These are phyloP conservation scores for Flaveria ramosissima DNA, from an alignment of 129 eudicot species.

Conservation along the genomic window DNA sequence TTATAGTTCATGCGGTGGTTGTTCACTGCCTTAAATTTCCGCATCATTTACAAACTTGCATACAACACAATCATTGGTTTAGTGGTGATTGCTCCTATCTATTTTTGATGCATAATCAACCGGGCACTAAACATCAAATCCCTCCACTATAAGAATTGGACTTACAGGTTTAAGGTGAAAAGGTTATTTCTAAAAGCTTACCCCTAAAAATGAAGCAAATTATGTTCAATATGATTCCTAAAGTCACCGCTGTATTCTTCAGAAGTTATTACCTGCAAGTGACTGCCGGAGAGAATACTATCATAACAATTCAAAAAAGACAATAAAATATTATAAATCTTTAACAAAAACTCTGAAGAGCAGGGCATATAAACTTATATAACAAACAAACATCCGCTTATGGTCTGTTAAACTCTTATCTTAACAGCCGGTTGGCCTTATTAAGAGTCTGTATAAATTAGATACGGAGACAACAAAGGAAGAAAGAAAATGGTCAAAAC, in stretches of 20 bases:
- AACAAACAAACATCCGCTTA: constrained; percentile 37
- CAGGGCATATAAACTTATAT: constrained; percentile 21
- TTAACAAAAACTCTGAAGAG: background rate
- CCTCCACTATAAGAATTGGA: too few species aligned
- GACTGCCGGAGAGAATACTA: background rate
- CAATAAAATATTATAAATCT: background rate
- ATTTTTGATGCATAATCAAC: too few species aligned
- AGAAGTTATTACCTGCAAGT: background rate
- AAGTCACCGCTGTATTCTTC: too few species aligned
- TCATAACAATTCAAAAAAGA: background rate
- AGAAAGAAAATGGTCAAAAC: constrained; percentile 36
- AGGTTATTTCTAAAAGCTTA: too few species aligned
- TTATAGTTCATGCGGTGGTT: too few species aligned
- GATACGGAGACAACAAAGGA: constrained; percentile 14
- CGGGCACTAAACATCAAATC: too few species aligned
- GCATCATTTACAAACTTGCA: too few species aligned
- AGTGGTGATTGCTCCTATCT: too few species aligned
- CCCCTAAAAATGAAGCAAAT: too few species aligned
- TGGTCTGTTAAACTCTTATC: constrained; percentile 26
- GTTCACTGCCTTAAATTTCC: too few species aligned
- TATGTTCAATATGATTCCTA: background rate
- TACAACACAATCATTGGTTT: too few species aligned
- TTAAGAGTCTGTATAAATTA: constrained; percentile 46
- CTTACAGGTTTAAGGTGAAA: too few species aligned
- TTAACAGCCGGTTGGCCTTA: constrained; percentile 40